phyloP scores from a whole-genome alignment of 2,329 filamentous ascomycete genomes.

The Aciculosporium take region DNA sequence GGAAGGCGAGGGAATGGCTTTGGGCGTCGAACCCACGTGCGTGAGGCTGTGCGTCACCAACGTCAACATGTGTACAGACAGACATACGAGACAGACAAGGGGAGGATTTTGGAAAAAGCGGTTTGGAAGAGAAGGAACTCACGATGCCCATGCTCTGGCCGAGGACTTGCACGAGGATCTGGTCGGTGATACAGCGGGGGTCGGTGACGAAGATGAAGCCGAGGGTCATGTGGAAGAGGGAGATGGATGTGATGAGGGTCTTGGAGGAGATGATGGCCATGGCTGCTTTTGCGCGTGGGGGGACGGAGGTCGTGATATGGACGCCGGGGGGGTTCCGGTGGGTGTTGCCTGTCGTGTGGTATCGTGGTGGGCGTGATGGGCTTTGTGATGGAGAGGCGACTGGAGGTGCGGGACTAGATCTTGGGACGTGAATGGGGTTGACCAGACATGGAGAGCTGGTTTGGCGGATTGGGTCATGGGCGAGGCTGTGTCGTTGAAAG shows the following conservation, averaged over 20 bases:
- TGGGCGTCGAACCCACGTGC: constrained; percentile 53
- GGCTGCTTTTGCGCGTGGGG: constrained; percentile 8
- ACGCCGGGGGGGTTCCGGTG: too few relatives aligned
- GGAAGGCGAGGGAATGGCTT: constrained; percentile 57
- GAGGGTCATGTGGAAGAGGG: constrained; percentile 71
- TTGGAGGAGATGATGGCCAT: constrained; percentile 76
- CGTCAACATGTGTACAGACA: too few relatives aligned
- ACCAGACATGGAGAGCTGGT: too few relatives aligned
- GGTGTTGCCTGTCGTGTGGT: too few relatives aligned
- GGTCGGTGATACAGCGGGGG: constrained; percentile 59
- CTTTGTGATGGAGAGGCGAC: too few relatives aligned
- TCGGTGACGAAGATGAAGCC: constrained; percentile 71
- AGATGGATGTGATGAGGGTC: constrained; percentile 67
- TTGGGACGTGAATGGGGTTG: too few relatives aligned
- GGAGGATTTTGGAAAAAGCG: background rate
- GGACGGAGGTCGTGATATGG: too few relatives aligned
- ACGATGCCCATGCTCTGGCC: constrained; percentile 77
- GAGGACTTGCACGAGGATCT: constrained; percentile 65
- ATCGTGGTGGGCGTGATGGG: too few relatives aligned
- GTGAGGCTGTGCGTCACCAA: constrained; percentile 44
- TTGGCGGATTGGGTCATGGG: too few relatives aligned
- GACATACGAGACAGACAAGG: background rate
- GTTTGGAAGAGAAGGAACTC: constrained; percentile 15
- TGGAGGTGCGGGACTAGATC: too few relatives aligned
- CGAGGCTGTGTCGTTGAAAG: too few relatives aligned